Evolutionary conservation across 192 early-diverging fungal genomes (phyloP), one percentile per base, ranked within the genome.

Genomic region (Coemansia biformis): DNA sequence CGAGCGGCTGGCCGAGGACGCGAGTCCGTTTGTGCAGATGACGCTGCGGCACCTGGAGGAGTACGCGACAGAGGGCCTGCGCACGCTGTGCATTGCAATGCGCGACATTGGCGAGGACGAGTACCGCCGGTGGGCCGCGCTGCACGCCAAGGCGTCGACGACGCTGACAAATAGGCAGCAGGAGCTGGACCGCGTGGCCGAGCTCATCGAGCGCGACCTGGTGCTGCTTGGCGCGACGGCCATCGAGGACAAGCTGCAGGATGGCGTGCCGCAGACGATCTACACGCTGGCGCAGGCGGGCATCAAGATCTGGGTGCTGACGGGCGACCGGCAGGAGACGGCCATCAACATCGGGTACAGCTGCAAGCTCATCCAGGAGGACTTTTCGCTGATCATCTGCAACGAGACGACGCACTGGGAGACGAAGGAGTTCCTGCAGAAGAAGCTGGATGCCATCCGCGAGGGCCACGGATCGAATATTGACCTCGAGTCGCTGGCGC

Each of bases 311-410:
- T 98, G 94, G 93, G 92, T 99, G 8, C 69, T 99, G 59, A 99
- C 96, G 10, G 96, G 96, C 35, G 96, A 99, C 69, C 64, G 92
- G 31, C 93, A 97, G 64, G 96, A 99, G 64, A 99, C 96, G 2
- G 96, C 96, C 16, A 96, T 99, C 76, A 97, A 99, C 65, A 97
- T 99, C 73, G 96, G 93, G 11, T 95, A 92, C 55, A 88, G 86
- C 33, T 96, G 92, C 76, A 96, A 97, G 66, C 76, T 99, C 21
- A 83, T 99, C 43, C 88, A 91, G 38, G 93, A 97, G 54, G 93
- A 95, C 44, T 96, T 96, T 91, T 84, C 85, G 32, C 65, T 99
- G 18, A 88, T 99, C 43, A 79, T 97, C 37, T 89, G 90, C 59
- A 97, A 93, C 61, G 89, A 93, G 58, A 75, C 83, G 22, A 93